Evolutionary conservation across 108 stramenopile genomes (phyloP), one percentile per base, ranked within the genome.

Genomic region (Stephanodiscus minutulus): DNA sequence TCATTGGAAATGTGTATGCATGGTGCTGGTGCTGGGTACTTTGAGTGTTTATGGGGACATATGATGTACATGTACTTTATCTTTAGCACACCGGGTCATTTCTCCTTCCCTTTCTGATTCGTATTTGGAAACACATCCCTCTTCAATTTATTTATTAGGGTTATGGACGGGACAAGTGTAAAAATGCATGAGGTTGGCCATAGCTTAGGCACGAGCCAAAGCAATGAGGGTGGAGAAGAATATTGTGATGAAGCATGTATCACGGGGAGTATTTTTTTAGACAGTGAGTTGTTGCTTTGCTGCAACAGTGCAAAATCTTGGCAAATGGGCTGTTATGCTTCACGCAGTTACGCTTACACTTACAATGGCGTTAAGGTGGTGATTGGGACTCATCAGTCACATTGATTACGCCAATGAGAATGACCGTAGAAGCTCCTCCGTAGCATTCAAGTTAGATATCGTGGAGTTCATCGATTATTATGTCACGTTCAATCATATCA

Each of bases 181-280:
- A 1, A 7, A 20, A 29, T 62, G 39, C 61, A 62, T 25, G 37
- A 62, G 37, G 28, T 62, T 29, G 61, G 61, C 0, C 37, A 62
- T 37, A 62, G 43, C 25, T 15, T 62, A 9, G 44, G 44, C 37
- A 8, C 43, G 43, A 59, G 48, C 1, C 88, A 89, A 46, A 61
- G 81, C 15, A 68, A 43, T 21, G 70, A 86, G 65, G 69, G 59
- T 17, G 53, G 61, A 7, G 24, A 17, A 29, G 0, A 43, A 49
- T 89, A 89, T 59, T 83, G 77, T 7, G 88, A 86, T 64, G 72
- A 81, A 61, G 70, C 78, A 2, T 25, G 55, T 10, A 56, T 56
- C 9, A 56, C 31, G 55, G 55, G 55, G 9, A 0, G 10, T 13
- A 5, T 3, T 7, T 56, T 28, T 31, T 8, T 2, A 2, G 50